These are phyloP conservation scores for Grifola frondosa DNA, from an alignment of 1,284 basidiomycete species.

Conservation along the genomic window DNA sequence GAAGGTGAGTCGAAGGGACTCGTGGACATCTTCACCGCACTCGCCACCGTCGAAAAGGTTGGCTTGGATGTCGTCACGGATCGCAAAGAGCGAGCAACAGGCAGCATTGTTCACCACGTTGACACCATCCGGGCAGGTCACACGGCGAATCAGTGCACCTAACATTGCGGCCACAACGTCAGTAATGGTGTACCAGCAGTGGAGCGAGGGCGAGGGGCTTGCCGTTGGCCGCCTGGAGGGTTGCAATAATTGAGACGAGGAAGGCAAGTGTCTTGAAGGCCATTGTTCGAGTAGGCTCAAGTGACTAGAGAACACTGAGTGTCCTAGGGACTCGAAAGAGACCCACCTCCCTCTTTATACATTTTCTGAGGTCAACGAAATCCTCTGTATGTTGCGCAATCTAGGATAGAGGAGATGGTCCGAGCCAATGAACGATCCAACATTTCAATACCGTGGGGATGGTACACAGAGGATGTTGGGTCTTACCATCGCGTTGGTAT, in stretches of 20 bases:
- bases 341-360: no score
- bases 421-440: no score
- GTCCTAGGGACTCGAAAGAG: no score
- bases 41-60: conserved; percentile 34
- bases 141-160: conserved; percentile 23
- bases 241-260: conserved; percentile 6
- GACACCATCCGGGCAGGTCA: conserved; percentile 21
- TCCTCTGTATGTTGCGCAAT: no score
- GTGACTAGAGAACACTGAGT: no score
- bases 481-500: no score
- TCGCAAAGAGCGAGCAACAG: conserved; percentile 37
- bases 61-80: conserved; percentile 36
- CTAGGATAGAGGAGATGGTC: no score
- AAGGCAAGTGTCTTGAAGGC: conserved; percentile 3
- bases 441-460: no score
- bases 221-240: conserved; percentile 5
- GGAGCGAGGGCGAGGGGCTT: background rate
- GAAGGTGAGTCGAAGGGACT: conserved; percentile 31
- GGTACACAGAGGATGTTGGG: no score
- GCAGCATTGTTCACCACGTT: conserved; percentile 35
- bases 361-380: no score
- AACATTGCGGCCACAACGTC: no score
- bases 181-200: no score
- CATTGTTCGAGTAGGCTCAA: background rate
- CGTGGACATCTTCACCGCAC: conserved; percentile 29